A percentile compares a stretch with the other conserved stretches of the same genome.
These are phyloP conservation scores for Parastagonospora nodorum DNA, from an alignment of 2,329 filamentous ascomycete species.

Conservation along the genomic window DNA sequence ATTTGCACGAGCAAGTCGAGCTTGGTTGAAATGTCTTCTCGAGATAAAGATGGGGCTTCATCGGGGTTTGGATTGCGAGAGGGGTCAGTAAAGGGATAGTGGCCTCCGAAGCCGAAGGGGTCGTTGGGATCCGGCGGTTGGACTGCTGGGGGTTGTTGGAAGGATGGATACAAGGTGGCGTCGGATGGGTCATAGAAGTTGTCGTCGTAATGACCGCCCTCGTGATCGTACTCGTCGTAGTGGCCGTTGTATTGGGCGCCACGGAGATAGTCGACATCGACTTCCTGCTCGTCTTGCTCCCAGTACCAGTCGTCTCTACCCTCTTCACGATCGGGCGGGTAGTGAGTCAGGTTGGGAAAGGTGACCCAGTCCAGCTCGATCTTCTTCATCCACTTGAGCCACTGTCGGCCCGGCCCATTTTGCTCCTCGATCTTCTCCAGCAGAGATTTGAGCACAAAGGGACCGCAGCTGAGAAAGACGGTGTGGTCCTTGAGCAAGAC, in stretches of 20 bases:
- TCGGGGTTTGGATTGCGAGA: slow-evolving; percentile 15
- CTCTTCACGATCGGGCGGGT: slow-evolving; percentile 35
- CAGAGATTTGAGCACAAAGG: slow-evolving; percentile 40
- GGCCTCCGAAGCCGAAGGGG: slow-evolving; percentile 35
- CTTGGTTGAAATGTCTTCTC: slow-evolving; percentile 33
- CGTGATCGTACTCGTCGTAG: slow-evolving; percentile 43
- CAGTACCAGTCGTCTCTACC: slow-evolving; percentile 34
- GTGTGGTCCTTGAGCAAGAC: slow-evolving; percentile 41
- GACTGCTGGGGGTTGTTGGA: slow-evolving; percentile 13
- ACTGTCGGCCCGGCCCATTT: slow-evolving; percentile 28
- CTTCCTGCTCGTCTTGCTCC: slow-evolving; percentile 24
- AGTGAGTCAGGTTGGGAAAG: slow-evolving; percentile 38
- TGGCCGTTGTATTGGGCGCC: slow-evolving; percentile 31
- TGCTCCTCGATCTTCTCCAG: slow-evolving; percentile 34
- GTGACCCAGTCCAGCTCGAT: slow-evolving; percentile 45
- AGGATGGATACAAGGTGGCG: slow-evolving; percentile 32
- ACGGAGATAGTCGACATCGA: slow-evolving; percentile 37
- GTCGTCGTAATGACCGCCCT: slow-evolving; percentile 41
- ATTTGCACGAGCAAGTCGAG: slow-evolving; percentile 36
- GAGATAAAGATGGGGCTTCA: slow-evolving; percentile 4
- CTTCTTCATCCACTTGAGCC: slow-evolving; percentile 37
- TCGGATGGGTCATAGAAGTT: slow-evolving; percentile 39
- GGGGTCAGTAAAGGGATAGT: slow-evolving; percentile 41
- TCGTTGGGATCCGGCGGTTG: slow-evolving; percentile 17
- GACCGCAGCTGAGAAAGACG: slow-evolving; percentile 41